phyloP scores from a whole-genome alignment of 192 early-diverging fungal species.

The Backusella liffmaniae region DNA sequence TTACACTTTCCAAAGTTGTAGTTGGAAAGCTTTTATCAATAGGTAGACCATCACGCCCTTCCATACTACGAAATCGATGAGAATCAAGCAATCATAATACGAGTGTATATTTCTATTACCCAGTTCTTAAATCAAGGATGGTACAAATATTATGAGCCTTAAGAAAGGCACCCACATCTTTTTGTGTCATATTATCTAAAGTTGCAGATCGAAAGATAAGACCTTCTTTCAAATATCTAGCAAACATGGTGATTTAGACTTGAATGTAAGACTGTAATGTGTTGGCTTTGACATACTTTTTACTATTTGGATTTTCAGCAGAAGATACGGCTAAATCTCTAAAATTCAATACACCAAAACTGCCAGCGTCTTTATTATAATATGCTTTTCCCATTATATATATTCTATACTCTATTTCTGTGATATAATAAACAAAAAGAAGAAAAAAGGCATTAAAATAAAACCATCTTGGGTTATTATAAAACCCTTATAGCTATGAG shows the following conservation, averaged over 20 bases:
- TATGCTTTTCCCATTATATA: background rate
- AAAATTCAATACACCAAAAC: slow-evolving; percentile 27
- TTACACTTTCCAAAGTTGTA: slow-evolving; percentile 15
- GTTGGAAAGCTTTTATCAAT: slow-evolving; percentile 29
- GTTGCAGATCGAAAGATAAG: slow-evolving; percentile 40
- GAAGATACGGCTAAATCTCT: slow-evolving; percentile 22
- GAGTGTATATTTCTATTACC: background rate
- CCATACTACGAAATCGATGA: background rate
- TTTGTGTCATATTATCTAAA: slow-evolving; percentile 36
- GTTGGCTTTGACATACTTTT: background rate
- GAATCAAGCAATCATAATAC: background rate
- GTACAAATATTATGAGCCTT: slow-evolving; percentile 29
- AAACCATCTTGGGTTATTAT: background rate
- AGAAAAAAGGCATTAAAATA: background rate
- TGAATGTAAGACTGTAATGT: no score
- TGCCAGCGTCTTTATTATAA: background rate
- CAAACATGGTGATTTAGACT: background rate
- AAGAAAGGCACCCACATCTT: slow-evolving; percentile 32
- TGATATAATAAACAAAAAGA: background rate
- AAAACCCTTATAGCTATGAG: background rate
- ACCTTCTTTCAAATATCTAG: slow-evolving; percentile 32
- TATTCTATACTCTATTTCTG: background rate
- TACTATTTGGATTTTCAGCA: background rate
- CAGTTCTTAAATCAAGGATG: slow-evolving; percentile 43
- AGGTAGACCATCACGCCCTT: slow-evolving; percentile 5